Evolutionary conservation across 2,329 filamentous ascomycete genomes (phyloP).

Genomic region (Monosporascus sp.): DNA sequence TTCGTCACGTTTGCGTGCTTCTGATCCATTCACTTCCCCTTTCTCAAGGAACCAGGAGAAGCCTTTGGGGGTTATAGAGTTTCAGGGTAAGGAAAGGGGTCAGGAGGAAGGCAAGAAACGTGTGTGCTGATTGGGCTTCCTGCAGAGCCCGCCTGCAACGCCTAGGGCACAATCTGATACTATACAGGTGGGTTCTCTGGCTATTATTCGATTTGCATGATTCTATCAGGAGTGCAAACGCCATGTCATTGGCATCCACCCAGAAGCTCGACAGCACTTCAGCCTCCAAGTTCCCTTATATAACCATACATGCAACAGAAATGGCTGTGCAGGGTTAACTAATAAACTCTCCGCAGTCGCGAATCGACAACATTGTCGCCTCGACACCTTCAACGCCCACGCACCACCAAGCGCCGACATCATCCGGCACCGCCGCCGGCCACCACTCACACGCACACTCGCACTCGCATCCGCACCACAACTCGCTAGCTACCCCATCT

Average conservation of each 20-base stretch:
- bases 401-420: background rate
- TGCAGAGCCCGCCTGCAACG: slow-evolving; percentile 17
- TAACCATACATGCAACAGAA: too few species aligned
- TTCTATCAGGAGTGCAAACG: slow-evolving; percentile 1
- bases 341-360: slow-evolving; percentile 18
- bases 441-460: background rate
- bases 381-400: slow-evolving; percentile 22
- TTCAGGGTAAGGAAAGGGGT: background rate
- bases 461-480: background rate
- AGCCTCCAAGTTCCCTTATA: too few species aligned
- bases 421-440: background rate
- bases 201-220: background rate
- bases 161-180: slow-evolving; percentile 21
- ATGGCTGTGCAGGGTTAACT: background rate
- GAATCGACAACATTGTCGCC: slow-evolving; percentile 33
- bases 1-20: background rate
- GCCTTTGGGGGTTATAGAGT: background rate
- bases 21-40: background rate
- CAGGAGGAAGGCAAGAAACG: background rate
- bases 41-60: too few species aligned
- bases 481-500: too few species aligned
- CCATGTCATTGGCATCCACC: slow-evolving; percentile 4
- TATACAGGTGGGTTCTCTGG: slow-evolving; percentile 24
- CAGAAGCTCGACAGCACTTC: too few species aligned
- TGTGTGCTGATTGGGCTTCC: slow-evolving; percentile 4